These are phyloP conservation scores for Effrenium voratum DNA, from an alignment of 73 alveolate species.

Conservation along the genomic window DNA sequence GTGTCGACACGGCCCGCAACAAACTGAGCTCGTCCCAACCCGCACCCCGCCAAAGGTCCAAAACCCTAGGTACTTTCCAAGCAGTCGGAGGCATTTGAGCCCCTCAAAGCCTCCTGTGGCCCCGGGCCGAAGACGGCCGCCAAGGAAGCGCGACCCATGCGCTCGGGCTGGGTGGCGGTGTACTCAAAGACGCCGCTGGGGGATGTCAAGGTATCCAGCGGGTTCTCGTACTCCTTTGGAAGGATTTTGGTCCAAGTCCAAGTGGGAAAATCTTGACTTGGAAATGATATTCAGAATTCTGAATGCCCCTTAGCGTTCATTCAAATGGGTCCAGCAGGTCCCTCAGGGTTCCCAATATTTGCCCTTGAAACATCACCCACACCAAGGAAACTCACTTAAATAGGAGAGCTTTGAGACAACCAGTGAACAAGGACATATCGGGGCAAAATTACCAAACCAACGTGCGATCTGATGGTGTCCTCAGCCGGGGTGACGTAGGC, in stretches of 20 bases:
- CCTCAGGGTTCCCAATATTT: no score
- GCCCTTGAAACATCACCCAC: neutral
- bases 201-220: conserved; percentile 43
- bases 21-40: no score
- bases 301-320: neutral
- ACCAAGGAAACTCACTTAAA: neutral
- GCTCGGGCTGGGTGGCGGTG: conserved; percentile 88
- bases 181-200: conserved; percentile 88
- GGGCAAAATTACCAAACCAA: neutral
- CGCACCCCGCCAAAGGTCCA: no score
- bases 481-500: conserved; percentile 77
- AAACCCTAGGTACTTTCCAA: no score
- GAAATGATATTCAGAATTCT: neutral
- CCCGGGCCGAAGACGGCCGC: conserved; percentile 80
- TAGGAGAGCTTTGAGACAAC: neutral
- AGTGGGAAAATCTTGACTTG: neutral
- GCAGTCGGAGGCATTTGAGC: no score
- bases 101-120: no score
- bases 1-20: no score
- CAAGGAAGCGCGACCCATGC: conserved; percentile 91
- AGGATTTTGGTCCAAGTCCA: neutral
- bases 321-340: neutral
- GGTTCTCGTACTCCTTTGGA: conserved; percentile 62
- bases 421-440: no score
- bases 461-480: neutral